Evolutionary conservation across 139 green algal species (phyloP).

Genomic region (Chlorella vulgaris): DNA sequence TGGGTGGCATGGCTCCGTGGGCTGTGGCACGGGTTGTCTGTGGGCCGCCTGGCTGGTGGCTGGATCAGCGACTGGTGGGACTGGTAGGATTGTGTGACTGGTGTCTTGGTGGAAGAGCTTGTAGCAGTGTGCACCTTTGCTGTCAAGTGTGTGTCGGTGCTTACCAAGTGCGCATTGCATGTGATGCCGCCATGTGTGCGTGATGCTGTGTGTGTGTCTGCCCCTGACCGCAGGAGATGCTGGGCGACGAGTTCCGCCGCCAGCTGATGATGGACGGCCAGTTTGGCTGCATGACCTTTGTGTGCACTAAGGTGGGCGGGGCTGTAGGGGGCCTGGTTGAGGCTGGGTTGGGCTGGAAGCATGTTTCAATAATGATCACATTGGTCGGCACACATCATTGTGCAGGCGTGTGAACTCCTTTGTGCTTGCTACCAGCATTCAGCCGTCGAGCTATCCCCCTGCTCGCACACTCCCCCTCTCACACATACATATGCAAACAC

Average conservation of each 20-base stretch:
- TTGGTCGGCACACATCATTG: too few relatives aligned
- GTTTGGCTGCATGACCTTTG: slow-evolving; percentile 7
- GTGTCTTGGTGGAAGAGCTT: too few relatives aligned
- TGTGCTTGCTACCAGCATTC: too few relatives aligned
- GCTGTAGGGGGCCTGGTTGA: too few relatives aligned
- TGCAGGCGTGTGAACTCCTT: too few relatives aligned
- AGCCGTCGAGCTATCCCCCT: too few relatives aligned
- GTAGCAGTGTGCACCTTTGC: too few relatives aligned
- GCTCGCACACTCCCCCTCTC: neutral
- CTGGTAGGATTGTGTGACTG: too few relatives aligned
- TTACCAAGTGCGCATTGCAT: neutral
- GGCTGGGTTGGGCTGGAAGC: too few relatives aligned
- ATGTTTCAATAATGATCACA: too few relatives aligned
- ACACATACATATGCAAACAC: too few relatives aligned
- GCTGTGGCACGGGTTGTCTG: neutral
- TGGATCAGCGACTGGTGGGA: too few relatives aligned
- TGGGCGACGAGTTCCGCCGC: neutral
- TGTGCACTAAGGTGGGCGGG: neutral
- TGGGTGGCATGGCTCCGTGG: neutral
- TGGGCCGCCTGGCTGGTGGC: neutral
- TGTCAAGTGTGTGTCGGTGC: neutral
- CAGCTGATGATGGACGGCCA: slow-evolving; percentile 29
- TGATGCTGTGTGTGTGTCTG: neutral
- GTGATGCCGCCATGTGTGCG: neutral
- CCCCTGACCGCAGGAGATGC: neutral